Conservation (phyloP, 2,329 filamentous ascomycete genomes). For the Aureobasidium sp. region DNA sequence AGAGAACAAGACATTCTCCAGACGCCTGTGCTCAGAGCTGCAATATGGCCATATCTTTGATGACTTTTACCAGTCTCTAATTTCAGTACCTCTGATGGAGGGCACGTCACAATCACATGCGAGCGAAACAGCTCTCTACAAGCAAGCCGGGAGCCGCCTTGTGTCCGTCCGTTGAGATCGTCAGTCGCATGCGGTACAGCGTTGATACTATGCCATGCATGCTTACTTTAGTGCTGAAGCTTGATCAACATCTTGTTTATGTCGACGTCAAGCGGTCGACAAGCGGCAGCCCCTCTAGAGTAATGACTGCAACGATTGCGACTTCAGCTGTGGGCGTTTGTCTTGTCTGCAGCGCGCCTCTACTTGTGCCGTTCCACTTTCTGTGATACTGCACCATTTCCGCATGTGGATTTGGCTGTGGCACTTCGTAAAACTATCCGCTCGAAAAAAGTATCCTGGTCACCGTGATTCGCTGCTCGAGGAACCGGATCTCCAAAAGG, state of each 20-base stretch:
- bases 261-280: background rate
- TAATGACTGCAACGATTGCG: background rate
- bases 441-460: background rate
- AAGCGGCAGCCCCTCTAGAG: background rate
- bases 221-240: slow-evolving; percentile 1
- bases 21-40: background rate
- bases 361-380: background rate
- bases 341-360: background rate
- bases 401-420: background rate
- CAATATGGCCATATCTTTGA: background rate
- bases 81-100: too few species aligned
- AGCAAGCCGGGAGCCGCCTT: background rate
- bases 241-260: slow-evolving; percentile 3
- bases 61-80: background rate
- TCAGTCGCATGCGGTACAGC: background rate
- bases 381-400: background rate
- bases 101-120: background rate
- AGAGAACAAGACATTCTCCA: background rate
- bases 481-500: background rate
- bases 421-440: too few species aligned
- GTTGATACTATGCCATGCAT: background rate
- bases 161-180: background rate
- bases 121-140: background rate
- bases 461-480: background rate
- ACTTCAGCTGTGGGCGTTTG: background rate